Percentiles rank a stretch among this genome's conserved stretches.
Evolutionary conservation across 306 rosid species (phyloP).

Genomic region (Fragaria iinumae): DNA sequence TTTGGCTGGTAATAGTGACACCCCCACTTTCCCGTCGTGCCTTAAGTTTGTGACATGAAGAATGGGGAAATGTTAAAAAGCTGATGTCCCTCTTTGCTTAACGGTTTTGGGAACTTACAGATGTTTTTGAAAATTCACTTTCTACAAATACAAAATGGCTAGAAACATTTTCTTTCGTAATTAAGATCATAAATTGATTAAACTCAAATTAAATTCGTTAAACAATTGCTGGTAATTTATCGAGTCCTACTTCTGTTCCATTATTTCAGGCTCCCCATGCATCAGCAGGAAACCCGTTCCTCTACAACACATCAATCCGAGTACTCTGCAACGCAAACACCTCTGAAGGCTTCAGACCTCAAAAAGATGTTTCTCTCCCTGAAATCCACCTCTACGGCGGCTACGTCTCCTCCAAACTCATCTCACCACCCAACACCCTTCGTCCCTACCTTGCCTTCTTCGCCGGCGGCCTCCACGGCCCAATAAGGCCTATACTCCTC

Average conservation of each 20-base stretch:
- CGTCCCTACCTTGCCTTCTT: slow-evolving; percentile 70
- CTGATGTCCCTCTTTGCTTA: not conserved
- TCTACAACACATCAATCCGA: slow-evolving; percentile 70
- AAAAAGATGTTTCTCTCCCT: slow-evolving; percentile 72
- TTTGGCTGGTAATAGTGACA: not conserved
- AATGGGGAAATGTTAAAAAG: not conserved
- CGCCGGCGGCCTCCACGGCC: slow-evolving; percentile 84
- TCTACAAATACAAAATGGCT: not conserved
- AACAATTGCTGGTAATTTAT: not conserved
- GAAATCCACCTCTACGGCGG: slow-evolving; percentile 76
- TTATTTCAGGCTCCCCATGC: slow-evolving; percentile 41
- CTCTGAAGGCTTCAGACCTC: slow-evolving; percentile 85
- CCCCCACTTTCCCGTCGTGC: not conserved
- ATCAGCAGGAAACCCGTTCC: slow-evolving; percentile 54
- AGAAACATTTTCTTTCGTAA: not conserved
- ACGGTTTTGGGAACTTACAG: not conserved
- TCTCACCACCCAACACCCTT: slow-evolving; percentile 27
- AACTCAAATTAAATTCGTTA: not conserved
- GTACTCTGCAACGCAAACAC: slow-evolving; percentile 87
- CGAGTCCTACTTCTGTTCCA: not conserved
- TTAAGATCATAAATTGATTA: not conserved
- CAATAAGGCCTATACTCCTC: slow-evolving; percentile 58
- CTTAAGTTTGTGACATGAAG: not conserved
- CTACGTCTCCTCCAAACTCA: slow-evolving; percentile 48
- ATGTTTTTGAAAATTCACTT: not conserved